Conservation (phyloP, 768 basidiomycete genomes). For the Rhodotorula paludigena region DNA sequence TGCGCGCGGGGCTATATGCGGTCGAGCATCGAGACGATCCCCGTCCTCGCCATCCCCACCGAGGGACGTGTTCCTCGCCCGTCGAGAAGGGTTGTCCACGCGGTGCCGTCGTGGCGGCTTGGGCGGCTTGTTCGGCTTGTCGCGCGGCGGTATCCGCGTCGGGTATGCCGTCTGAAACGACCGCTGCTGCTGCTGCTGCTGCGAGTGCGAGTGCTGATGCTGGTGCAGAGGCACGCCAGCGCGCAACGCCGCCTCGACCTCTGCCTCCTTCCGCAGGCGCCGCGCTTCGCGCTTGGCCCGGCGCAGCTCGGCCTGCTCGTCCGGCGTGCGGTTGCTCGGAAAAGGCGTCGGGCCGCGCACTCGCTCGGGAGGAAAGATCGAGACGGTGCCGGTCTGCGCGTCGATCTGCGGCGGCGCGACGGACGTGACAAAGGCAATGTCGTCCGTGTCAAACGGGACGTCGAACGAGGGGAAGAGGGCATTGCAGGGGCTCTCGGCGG, state of each 20-base stretch:
- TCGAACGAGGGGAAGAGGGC: slow-evolving; percentile 15
- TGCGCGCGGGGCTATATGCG: too few relatives aligned
- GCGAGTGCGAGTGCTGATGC: too few relatives aligned
- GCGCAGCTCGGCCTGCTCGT: slow-evolving; percentile 23
- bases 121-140: neutral
- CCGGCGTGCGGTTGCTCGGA: slow-evolving; percentile 15
- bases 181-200: neutral
- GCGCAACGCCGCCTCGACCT: too few relatives aligned
- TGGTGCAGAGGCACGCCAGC: too few relatives aligned
- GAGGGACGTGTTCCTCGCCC: neutral
- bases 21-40: too few relatives aligned
- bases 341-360: slow-evolving; percentile 9
- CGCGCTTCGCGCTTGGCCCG: slow-evolving; percentile 33
- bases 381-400: neutral
- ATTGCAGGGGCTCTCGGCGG: too few relatives aligned
- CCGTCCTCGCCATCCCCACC: too few relatives aligned
- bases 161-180: neutral
- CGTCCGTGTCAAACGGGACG: neutral
- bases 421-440: neutral
- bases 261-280: neutral
- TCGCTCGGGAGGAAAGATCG: neutral
- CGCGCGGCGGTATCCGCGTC: neutral
- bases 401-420: neutral
- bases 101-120: neutral
- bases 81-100: neutral